Base-by-base conservation (phyloP, 2,329 filamentous ascomycete species). In the Epichloe baconii region DNA sequence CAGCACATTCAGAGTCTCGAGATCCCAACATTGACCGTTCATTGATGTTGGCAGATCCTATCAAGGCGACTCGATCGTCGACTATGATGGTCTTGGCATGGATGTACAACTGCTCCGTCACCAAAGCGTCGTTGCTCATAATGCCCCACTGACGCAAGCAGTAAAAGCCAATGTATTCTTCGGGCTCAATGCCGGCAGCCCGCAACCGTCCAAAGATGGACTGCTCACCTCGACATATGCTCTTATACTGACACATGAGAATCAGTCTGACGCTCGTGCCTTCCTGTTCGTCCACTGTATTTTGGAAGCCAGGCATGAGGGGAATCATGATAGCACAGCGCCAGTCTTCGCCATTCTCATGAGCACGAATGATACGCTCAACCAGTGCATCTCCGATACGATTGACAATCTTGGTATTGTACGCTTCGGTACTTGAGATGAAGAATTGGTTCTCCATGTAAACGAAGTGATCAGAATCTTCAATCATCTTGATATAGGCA, bases 381-480 rank as follows among this genome's bases (percentile, higher is more conserved):
- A 97, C 91, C 35, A 98, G 74, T 3, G 93, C 91, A 68, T 97
- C 91, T 48, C 91, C 91, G 58, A 98, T 96, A 57, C 84, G 82
- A 66, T 98, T 98, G 65, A 88, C 79, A 56, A 98, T 93, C 63
- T 83, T 88, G 12, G 85, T 87, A 49, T 86, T 86, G 59, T 95
- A 82, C 5, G 90, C 89, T 61, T 93, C 86, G 48, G 87, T 93
- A 58, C 88, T 95, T 37, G 88, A 94, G 66, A 98, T 86, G 71
- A 95, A 98, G 69, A 97, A 98, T 63, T 98, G 93, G 64, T 98
- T 98, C 66, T 98, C 93, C 57, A 97, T 95, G 68, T 98, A 97
- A 48, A 97, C 88, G 61, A 96, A 95, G 66, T 97, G 93, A 46
- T 98, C 88, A 2, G 89, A 96, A 56, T 91, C 85, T 57, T 93